These are phyloP conservation scores for Knoxia roxburghii DNA, from an alignment of 257 asterid species.

Conservation along the genomic window DNA sequence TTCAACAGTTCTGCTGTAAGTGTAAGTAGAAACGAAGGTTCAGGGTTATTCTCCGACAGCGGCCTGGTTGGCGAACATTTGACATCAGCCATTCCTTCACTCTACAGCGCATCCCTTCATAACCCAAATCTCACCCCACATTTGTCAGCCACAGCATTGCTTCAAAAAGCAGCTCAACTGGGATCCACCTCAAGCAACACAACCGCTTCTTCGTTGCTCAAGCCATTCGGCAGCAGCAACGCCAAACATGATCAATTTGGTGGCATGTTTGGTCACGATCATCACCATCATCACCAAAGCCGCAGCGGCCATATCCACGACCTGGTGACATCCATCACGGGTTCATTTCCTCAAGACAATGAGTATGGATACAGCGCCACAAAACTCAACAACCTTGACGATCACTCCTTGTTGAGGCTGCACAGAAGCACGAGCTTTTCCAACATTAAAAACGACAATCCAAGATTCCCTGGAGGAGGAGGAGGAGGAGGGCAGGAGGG, in stretches of 20 bases:
- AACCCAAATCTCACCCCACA: constrained; percentile 25
- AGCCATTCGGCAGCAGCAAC: constrained; percentile 35
- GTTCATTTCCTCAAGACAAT: constrained; percentile 8
- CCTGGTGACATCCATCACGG: constrained; percentile 21
- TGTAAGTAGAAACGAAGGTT: constrained; percentile 3
- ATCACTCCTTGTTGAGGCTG: constrained; percentile 23
- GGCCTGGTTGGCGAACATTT: constrained; percentile 37
- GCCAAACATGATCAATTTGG: constrained; percentile 25
- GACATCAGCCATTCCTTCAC: constrained; percentile 51
- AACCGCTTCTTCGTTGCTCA: constrained; percentile 41
- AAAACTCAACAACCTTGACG: constrained; percentile 14
- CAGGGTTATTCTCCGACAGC: constrained; percentile 13
- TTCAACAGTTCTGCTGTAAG: background rate
- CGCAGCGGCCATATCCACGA: constrained; percentile 27
- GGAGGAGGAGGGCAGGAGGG: constrained; percentile 17
- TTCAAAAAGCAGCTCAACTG: constrained; percentile 70
- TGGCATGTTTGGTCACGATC: constrained; percentile 16
- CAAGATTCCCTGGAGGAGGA: no score
- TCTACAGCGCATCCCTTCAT: constrained; percentile 43
- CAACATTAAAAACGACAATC: background rate
- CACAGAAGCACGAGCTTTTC: constrained; percentile 5
- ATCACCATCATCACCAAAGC: constrained; percentile 19
- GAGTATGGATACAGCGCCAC: constrained; percentile 10
- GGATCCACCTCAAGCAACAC: constrained; percentile 47
- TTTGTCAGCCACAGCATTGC: constrained; percentile 82